Evolutionary conservation across 768 basidiomycete genomes (phyloP), one percentile per base, ranked within the genome.

Genomic region (Cyclocybe cylindracea): DNA sequence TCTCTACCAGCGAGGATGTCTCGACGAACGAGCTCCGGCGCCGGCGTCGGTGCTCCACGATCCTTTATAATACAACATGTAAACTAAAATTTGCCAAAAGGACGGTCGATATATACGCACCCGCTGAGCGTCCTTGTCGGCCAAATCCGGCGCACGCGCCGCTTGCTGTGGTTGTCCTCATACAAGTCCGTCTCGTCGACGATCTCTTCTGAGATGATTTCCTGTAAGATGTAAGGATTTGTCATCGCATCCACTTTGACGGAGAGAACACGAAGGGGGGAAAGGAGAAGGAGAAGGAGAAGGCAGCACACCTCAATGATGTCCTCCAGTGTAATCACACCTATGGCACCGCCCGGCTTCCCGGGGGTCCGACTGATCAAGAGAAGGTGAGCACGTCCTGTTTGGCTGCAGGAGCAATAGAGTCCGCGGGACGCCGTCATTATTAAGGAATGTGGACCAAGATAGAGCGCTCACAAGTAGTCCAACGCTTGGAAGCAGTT

Each of bases 401-500:
- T 96, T 78, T 98, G 96, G 70, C 89, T 91, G 44, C 2, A 45
- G 10, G 39, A 34, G 13, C 7, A 38, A 18, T 13, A 16, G 10
- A 39, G 2, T 42, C 1, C 35, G 33, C 39, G 40, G 10, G 19
- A 48, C 29, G 14, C 18, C 5, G 38, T 24, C 13, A 48, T 1
- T 46, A 19, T 8, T 36, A 2, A n/a, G 14, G 13, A 19, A 49
- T 18, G 11, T 11, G 7, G 1, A 24, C 24, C 19, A 35, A n/a
- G 50, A 33, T 16, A 31, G n/a, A 9, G 2, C 9, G 55, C 82
- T 39, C 60, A 90, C 89, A 91, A 95, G 64, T 94, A 96, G 66
- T 97, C 94, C 39, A 98, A 70, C 0, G 94, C 94, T 65, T 98
- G 92, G 75, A 97, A 93, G 61, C 91, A 97, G 61, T 92, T 96